Evolutionary conservation across 441 rosid genomes (phyloP).

Genomic region (Bocquillonia castaneifolia): DNA sequence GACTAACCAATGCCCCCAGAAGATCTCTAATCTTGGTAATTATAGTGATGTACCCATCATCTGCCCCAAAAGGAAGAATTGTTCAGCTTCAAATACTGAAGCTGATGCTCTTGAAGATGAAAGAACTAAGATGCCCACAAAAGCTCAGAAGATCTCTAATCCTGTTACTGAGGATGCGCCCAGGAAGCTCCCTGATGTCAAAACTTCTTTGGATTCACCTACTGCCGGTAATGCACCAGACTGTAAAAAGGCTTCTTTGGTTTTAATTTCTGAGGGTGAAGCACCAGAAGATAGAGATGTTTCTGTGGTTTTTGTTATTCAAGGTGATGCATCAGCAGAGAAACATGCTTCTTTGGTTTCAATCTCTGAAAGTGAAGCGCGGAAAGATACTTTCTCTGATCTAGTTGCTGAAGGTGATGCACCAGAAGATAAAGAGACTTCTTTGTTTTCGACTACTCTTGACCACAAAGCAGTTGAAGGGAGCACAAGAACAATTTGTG

Average conservation of each 20-base stretch:
- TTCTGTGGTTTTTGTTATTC: too few relatives aligned
- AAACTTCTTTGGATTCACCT: background rate
- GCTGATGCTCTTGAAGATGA: background rate
- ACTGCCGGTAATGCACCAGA: background rate
- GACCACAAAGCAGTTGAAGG: slow-evolving; percentile 12
- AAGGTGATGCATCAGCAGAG: too few relatives aligned
- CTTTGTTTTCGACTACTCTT: background rate
- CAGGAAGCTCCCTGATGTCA: background rate
- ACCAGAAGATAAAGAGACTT: background rate
- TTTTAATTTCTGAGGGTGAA: background rate
- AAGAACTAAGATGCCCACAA: background rate
- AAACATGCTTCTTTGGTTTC: background rate
- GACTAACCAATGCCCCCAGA: background rate
- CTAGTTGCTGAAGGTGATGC: background rate
- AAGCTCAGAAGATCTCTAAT: background rate
- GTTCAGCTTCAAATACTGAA: background rate
- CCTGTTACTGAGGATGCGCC: background rate
- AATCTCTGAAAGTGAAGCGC: background rate
- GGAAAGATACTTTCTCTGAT: background rate
- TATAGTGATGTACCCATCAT: background rate
- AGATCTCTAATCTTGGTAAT: background rate
- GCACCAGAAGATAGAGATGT: background rate
- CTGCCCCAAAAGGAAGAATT: background rate
- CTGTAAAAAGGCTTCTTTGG: background rate
- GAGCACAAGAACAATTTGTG: slow-evolving; percentile 22